phyloP scores from a whole-genome alignment of 192 early-diverging fungal genomes.

The Umbelopsis vinacea region DNA sequence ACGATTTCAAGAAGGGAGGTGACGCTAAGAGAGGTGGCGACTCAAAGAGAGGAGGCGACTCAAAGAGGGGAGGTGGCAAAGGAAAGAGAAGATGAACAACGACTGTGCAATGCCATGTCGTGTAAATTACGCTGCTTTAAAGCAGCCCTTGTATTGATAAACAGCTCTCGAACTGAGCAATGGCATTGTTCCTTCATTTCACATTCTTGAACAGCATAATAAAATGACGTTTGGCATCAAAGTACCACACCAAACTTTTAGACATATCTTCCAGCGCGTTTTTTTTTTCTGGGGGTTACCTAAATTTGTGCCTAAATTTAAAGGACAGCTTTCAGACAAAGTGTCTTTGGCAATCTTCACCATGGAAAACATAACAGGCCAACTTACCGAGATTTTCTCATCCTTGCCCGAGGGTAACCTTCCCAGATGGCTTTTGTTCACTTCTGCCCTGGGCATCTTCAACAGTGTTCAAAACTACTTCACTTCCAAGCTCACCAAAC shows the following conservation, averaged over 20 bases:
- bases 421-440: constrained; percentile 76
- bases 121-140: background rate
- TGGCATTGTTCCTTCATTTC: too few species aligned
- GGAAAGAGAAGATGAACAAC: background rate
- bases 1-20: constrained; percentile 2
- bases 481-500: constrained; percentile 73
- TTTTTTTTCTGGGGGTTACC: too few species aligned
- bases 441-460: constrained; percentile 77
- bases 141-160: too few species aligned
- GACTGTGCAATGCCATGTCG: background rate
- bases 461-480: constrained; percentile 87
- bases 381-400: constrained; percentile 32
- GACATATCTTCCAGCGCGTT: too few species aligned
- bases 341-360: background rate
- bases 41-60: background rate
- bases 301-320: too few species aligned
- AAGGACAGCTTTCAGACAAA: too few species aligned
- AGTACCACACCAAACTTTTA: too few species aligned
- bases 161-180: too few species aligned
- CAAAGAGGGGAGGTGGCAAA: constrained; percentile 15
- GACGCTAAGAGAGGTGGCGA: background rate
- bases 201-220: too few species aligned
- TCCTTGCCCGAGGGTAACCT: constrained; percentile 56
- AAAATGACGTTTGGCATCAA: too few species aligned
- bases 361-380: constrained; percentile 27